phyloP scores from a whole-genome alignment of 176 grass and related monocot species.

The Urochloa ruziziensis region DNA sequence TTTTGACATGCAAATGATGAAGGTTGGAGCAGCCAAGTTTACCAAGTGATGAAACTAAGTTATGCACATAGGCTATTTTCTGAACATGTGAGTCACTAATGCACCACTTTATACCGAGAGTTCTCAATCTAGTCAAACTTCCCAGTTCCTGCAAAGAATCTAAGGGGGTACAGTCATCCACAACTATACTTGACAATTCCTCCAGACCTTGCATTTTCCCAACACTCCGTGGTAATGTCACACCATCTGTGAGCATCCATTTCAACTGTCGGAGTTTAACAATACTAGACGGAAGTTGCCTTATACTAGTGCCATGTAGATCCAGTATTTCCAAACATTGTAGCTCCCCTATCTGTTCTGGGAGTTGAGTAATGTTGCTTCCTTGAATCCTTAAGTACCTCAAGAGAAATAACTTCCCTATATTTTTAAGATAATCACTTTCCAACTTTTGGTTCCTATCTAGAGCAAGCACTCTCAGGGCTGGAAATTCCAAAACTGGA shows the following conservation, averaged over 20 bases:
- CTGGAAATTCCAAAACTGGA: not conserved
- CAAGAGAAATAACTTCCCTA: constrained; percentile 4
- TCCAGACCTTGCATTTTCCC: not conserved
- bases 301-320: not conserved
- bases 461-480: not conserved
- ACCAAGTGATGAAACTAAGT: not conserved
- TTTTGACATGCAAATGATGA: not conserved
- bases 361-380: not conserved
- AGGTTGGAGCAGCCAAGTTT: not conserved
- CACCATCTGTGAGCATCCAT: fast-evolving
- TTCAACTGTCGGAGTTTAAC: not conserved
- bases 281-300: not conserved
- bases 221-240: not conserved
- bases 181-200: not conserved
- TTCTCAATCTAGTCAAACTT: not conserved
- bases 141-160: not conserved
- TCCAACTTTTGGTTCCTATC: not conserved
- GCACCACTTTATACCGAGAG: not conserved
- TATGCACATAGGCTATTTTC: not conserved
- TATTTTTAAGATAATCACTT: not conserved
- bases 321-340: constrained; percentile 10
- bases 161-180: not conserved
- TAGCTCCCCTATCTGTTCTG: constrained; percentile 17
- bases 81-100: not conserved
- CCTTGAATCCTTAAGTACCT: not conserved